Conservation (phyloP, 257 asterid genomes). For the Ehretia macrophylla region DNA sequence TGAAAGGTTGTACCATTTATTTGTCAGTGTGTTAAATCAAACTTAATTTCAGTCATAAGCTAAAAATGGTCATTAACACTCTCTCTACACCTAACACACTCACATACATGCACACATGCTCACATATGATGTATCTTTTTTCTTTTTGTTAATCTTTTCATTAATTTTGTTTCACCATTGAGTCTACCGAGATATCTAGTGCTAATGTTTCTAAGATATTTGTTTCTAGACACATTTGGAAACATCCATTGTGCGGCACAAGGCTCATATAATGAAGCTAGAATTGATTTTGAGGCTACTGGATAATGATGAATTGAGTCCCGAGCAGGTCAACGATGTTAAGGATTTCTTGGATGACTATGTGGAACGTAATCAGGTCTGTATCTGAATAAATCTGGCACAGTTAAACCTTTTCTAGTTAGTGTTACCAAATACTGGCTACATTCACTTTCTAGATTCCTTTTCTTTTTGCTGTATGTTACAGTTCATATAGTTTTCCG, state of each 20-base stretch:
- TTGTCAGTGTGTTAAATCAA: too few relatives aligned
- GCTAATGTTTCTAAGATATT: neutral
- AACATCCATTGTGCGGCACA: slow-evolving; percentile 88
- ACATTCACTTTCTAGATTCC: too few relatives aligned
- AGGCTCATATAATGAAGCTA: slow-evolving; percentile 97
- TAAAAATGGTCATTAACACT: too few relatives aligned
- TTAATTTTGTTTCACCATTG: neutral
- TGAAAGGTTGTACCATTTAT: too few relatives aligned
- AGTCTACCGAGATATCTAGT: neutral
- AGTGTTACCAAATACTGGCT: neutral
- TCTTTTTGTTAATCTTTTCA: neutral
- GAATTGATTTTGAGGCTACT: slow-evolving; percentile 87
- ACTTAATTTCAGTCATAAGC: too few relatives aligned
- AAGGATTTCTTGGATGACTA: slow-evolving; percentile 98
- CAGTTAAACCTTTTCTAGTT: neutral
- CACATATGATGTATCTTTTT: neutral
- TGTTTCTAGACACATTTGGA: slow-evolving; percentile 76
- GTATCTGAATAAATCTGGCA: neutral
- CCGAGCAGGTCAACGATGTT: slow-evolving; percentile 96
- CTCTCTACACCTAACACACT: too few relatives aligned
- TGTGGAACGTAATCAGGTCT: slow-evolving; percentile 97
- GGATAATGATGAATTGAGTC: slow-evolving; percentile 98
- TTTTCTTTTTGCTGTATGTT: neutral
- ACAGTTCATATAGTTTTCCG: slow-evolving; percentile 3
- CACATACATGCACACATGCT: too few relatives aligned